Percentiles rank a stretch among this genome's conserved stretches.
Conservation (phyloP, 805 yeast species). For the Metschnikowia corniflorae region DNA sequence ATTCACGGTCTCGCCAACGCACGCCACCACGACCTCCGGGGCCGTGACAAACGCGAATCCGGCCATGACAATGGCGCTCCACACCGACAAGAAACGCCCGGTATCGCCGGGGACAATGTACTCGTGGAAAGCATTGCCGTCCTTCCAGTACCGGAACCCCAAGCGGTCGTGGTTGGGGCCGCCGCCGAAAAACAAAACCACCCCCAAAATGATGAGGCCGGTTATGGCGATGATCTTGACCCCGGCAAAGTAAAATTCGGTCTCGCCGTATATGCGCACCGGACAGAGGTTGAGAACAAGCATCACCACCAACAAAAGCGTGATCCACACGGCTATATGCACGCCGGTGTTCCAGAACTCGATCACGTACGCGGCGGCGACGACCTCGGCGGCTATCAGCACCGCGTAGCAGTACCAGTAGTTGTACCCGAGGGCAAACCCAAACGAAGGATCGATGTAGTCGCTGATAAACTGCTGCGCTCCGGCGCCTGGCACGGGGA, state of each 20-base stretch:
- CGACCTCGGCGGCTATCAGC: constrained; percentile 19
- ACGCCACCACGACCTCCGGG: constrained; percentile 54
- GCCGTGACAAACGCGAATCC: constrained; percentile 26
- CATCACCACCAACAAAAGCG: constrained; percentile 24
- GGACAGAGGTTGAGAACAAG: constrained; percentile 17
- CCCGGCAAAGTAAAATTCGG: constrained; percentile 19
- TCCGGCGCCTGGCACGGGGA: constrained; percentile 21
- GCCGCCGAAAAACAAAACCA: constrained; percentile 20
- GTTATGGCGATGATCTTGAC: constrained; percentile 19
- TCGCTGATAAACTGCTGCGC: constrained; percentile 19
- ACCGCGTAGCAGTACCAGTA: constrained; percentile 20
- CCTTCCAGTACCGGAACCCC: constrained; percentile 21
- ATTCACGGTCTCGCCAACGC: constrained; percentile 56
- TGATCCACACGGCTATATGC: constrained; percentile 39
- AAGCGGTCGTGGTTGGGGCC: constrained; percentile 20
- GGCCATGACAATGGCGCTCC: constrained; percentile 26
- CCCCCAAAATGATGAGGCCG: constrained; percentile 21
- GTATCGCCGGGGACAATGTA: constrained; percentile 36
- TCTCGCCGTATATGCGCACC: constrained; percentile 17
- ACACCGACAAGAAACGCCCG: constrained; percentile 21
- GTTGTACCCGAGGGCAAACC: constrained; percentile 21
- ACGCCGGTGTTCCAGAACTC: constrained; percentile 23
- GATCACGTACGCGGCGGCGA: constrained; percentile 18
- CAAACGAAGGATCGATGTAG: constrained; percentile 18
- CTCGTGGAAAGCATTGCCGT: constrained; percentile 33